Evolutionary conservation across 805 yeast genomes (phyloP).

Genomic region (Candida tibetensis): DNA sequence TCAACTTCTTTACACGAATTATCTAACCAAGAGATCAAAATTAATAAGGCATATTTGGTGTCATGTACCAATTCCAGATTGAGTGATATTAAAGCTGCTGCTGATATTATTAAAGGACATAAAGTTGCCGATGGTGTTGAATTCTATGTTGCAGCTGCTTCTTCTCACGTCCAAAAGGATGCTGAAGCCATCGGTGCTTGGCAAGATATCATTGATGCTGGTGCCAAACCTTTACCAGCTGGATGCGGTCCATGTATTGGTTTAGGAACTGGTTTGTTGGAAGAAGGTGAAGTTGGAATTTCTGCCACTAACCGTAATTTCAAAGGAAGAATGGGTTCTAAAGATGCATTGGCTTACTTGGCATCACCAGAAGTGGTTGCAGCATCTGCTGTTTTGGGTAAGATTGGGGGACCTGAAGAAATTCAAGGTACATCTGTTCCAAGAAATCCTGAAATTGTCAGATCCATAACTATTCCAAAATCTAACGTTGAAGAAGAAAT

Average conservation of each 20-base stretch:
- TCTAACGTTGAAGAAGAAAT: constrained; percentile 32
- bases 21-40: constrained; percentile 66
- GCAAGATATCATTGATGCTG: constrained; percentile 85
- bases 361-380: constrained; percentile 99
- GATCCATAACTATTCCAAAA: constrained; percentile 29
- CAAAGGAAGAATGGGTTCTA: constrained; percentile 99
- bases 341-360: constrained; percentile 91
- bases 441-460: constrained; percentile 51
- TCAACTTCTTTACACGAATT: constrained; percentile 76
- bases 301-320: constrained; percentile 98
- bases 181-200: constrained; percentile 93
- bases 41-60: constrained; percentile 95
- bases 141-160: constrained; percentile 97
- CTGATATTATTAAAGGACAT: constrained; percentile 75
- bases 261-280: constrained; percentile 86
- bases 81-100: constrained; percentile 92
- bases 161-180: constrained; percentile 86
- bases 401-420: constrained; percentile 90
- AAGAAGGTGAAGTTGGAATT: constrained; percentile 97
- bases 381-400: constrained; percentile 94
- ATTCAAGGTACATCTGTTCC: constrained; percentile 52
- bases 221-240: constrained; percentile 92
- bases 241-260: constrained; percentile 99
- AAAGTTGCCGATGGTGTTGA: constrained; percentile 88
- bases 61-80: constrained; percentile 96